phyloP scores from a whole-genome alignment of 495 filamentous ascomycete genomes.

The Xylaria scruposa region DNA sequence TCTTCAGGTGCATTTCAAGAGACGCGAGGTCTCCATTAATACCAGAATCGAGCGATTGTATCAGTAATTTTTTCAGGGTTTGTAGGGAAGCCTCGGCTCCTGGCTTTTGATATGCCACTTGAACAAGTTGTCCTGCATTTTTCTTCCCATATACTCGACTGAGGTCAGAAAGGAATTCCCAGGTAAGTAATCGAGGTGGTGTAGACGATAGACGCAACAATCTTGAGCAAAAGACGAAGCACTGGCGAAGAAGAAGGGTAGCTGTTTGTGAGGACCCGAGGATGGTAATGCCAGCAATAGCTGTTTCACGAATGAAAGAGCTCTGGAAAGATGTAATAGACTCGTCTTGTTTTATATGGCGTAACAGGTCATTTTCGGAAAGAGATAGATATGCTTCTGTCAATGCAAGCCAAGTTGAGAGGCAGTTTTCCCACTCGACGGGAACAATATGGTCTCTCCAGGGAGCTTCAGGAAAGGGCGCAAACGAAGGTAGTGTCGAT shows the following conservation, averaged over 20 bases:
- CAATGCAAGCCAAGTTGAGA: conserved; percentile 78
- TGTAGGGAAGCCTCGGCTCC: conserved; percentile 44
- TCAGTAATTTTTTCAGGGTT: conserved; percentile 51
- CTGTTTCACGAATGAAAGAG: conserved; percentile 64
- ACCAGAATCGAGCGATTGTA: conserved; percentile 58
- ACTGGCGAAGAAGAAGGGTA: conserved; percentile 62
- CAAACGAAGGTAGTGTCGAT: conserved; percentile 66
- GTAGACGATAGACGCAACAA: conserved; percentile 51
- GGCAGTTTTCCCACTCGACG: conserved; percentile 77
- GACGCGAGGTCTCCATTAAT: conserved; percentile 54
- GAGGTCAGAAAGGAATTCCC: conserved; percentile 65
- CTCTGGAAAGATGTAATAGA: conserved; percentile 65
- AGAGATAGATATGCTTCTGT: conserved; percentile 67
- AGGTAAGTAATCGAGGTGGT: conserved; percentile 56
- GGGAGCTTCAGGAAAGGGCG: conserved; percentile 72
- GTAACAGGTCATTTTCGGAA: conserved; percentile 58
- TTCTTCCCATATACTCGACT: conserved; percentile 62
- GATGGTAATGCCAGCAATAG: conserved; percentile 46
- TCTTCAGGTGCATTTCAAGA: conserved; percentile 53
- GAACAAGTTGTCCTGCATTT: conserved; percentile 42
- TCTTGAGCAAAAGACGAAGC: conserved; percentile 65
- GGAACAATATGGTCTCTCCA: conserved; percentile 69
- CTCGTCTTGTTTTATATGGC: conserved; percentile 57
- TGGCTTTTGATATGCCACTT: conserved; percentile 43
- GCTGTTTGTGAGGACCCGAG: conserved; percentile 54